Conservation (phyloP, 2,329 filamentous ascomycete genomes). For the Fusarium illudens region DNA sequence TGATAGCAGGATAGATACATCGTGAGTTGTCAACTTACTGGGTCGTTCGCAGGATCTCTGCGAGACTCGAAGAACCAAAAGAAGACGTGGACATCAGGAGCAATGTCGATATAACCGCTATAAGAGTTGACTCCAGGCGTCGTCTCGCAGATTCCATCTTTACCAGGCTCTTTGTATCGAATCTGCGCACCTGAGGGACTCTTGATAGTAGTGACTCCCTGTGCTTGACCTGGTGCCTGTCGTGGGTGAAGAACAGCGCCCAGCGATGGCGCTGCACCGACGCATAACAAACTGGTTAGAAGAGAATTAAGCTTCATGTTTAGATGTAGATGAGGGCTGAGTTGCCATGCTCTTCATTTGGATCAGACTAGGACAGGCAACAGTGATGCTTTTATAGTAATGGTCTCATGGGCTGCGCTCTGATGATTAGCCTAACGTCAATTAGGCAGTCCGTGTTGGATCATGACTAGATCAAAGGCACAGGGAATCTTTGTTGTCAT, state of each 20-base stretch:
- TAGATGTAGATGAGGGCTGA: not conserved
- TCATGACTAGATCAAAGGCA: not conserved
- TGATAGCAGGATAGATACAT: too few relatives aligned
- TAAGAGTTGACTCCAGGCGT: slow-evolving; percentile 39
- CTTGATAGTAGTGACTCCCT: slow-evolving; percentile 12
- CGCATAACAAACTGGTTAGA: not conserved
- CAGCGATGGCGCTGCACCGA: not conserved
- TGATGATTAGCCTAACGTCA: not conserved
- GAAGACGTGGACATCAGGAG: slow-evolving; percentile 23
- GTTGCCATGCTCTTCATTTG: not conserved
- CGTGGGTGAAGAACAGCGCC: slow-evolving; percentile 1
- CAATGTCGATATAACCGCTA: slow-evolving; percentile 57
- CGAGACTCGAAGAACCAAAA: slow-evolving; percentile 42
- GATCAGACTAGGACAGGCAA: not conserved
- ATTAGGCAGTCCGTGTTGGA: not conserved
- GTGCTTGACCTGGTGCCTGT: not conserved
- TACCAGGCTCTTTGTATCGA: slow-evolving; percentile 23
- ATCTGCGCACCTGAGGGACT: slow-evolving; percentile 6
- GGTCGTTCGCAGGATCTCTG: slow-evolving; percentile 25
- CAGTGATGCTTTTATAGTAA: not conserved
- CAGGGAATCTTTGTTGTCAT: not conserved
- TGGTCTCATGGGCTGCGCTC: not conserved
- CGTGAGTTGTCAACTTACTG: not conserved
- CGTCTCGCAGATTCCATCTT: slow-evolving; percentile 63
- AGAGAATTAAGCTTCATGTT: not conserved